Conservation (phyloP, 768 basidiomycete species). For the Suillus decipiens region DNA sequence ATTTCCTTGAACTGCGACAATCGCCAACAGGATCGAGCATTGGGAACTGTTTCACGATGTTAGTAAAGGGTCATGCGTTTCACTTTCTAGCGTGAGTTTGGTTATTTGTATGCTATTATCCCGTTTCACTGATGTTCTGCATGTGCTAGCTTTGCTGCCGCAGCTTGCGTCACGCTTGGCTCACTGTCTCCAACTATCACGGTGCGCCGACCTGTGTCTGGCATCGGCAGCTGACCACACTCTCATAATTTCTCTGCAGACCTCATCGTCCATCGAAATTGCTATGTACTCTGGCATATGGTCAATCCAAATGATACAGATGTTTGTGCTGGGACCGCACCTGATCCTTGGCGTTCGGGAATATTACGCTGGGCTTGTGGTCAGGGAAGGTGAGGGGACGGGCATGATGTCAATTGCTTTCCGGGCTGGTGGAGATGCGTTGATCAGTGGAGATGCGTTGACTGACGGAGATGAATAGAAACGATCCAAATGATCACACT, state of each 20-base stretch:
- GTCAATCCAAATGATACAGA: not conserved
- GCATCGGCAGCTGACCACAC: not conserved
- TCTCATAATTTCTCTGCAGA: not conserved
- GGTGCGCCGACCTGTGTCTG: not conserved
- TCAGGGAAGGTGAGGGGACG: too few species aligned
- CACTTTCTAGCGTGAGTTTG: not conserved
- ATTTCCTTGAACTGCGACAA: not conserved
- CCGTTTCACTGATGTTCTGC: not conserved
- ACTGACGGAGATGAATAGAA: not conserved
- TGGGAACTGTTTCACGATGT: not conserved
- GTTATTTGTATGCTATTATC: not conserved
- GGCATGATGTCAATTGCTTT: not conserved
- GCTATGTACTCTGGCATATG: not conserved
- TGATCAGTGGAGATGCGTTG: not conserved
- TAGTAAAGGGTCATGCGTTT: not conserved
- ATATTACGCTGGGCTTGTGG: not conserved
- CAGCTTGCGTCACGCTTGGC: not conserved
- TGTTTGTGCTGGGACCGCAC: not conserved
- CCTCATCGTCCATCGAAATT: not conserved
- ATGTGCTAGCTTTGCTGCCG: not conserved
- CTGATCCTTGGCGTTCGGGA: not conserved
- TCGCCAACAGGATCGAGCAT: not conserved
- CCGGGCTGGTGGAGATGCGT: not conserved
- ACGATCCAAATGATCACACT: not conserved
- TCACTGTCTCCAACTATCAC: not conserved